These are phyloP conservation scores for Entomophthora muscae DNA, from an alignment of 371 early-diverging fungal species.

Conservation along the genomic window DNA sequence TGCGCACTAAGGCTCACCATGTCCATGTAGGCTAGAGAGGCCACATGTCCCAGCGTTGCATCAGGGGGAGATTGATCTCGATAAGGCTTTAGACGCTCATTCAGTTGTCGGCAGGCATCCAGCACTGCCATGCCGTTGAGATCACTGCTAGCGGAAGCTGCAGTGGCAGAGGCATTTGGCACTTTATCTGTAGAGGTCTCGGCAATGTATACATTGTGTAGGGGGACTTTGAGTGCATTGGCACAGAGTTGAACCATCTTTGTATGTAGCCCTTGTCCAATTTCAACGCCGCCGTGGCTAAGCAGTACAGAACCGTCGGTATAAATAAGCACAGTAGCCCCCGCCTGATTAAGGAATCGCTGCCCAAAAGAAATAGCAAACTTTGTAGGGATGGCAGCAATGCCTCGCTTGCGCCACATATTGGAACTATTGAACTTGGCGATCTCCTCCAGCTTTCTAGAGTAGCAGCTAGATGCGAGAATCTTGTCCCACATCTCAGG, in stretches of 20 bases:
- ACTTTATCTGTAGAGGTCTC: conserved; percentile 56
- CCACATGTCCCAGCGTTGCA: conserved; percentile 23
- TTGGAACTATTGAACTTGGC: conserved; percentile 36
- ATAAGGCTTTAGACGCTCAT: conserved; percentile 40
- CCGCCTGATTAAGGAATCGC: conserved; percentile 52
- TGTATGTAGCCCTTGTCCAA: conserved; percentile 70
- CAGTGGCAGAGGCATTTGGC: conserved; percentile 51
- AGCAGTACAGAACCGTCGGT: conserved; percentile 55
- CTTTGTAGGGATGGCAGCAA: conserved; percentile 51
- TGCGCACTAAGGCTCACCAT: conserved; percentile 47
- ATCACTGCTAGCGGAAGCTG: conserved; percentile 46
- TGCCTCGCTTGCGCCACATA: conserved; percentile 49
- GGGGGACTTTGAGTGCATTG: conserved; percentile 38
- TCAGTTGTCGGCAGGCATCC: conserved; percentile 44
- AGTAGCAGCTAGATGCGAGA: conserved; percentile 20
- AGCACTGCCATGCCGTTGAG: conserved; percentile 57
- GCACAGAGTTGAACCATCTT: conserved; percentile 59
- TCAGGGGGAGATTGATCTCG: conserved; percentile 26
- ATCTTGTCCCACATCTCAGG: conserved; percentile 41
- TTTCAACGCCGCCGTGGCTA: conserved; percentile 64
- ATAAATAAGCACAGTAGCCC: conserved; percentile 61
- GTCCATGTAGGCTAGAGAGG: conserved; percentile 41
- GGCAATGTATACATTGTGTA: conserved; percentile 36
- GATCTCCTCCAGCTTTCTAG: conserved; percentile 22
- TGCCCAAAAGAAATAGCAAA: conserved; percentile 49